These are phyloP conservation scores for Pelargonium australe DNA, from an alignment of 441 rosid genomes.

Conservation along the genomic window DNA sequence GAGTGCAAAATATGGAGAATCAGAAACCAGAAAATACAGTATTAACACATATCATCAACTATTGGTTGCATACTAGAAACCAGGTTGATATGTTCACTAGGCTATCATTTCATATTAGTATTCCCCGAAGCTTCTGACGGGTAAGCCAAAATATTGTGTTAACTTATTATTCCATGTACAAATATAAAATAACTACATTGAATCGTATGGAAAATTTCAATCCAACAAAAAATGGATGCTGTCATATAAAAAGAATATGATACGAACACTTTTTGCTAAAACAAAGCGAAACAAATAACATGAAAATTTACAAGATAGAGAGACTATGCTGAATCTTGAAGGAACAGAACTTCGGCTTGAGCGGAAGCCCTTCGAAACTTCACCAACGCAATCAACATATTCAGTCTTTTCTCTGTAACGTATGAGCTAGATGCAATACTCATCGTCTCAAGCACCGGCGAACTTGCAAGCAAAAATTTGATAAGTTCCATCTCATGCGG, in stretches of 20 bases:
- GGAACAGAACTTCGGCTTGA: slow-evolving; percentile 54
- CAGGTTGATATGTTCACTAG: too few relatives aligned
- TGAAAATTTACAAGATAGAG: slow-evolving; percentile 5
- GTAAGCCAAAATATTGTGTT: too few relatives aligned
- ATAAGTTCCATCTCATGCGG: slow-evolving; percentile 72
- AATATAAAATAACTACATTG: neutral
- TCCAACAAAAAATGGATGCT: neutral
- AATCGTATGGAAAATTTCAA: neutral
- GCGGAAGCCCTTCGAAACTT: slow-evolving; percentile 70
- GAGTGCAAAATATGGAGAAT: too few relatives aligned
- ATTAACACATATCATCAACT: too few relatives aligned
- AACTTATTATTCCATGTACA: neutral
- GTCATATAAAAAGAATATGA: neutral
- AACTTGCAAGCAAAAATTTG: slow-evolving; percentile 62
- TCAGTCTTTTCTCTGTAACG: slow-evolving; percentile 43
- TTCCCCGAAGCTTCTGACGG: too few relatives aligned
- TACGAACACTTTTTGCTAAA: neutral
- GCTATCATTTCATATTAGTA: too few relatives aligned
- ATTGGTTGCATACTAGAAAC: too few relatives aligned
- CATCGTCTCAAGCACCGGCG: slow-evolving; percentile 57
- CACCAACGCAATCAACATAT: slow-evolving; percentile 61
- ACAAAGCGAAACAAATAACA: neutral
- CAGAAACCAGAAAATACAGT: too few relatives aligned
- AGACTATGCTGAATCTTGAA: slow-evolving; percentile 36
- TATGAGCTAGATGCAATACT: slow-evolving; percentile 47